These are phyloP conservation scores for Suhomyces taliae DNA, from an alignment of 1,139 yeast genomes.

Conservation along the genomic window DNA sequence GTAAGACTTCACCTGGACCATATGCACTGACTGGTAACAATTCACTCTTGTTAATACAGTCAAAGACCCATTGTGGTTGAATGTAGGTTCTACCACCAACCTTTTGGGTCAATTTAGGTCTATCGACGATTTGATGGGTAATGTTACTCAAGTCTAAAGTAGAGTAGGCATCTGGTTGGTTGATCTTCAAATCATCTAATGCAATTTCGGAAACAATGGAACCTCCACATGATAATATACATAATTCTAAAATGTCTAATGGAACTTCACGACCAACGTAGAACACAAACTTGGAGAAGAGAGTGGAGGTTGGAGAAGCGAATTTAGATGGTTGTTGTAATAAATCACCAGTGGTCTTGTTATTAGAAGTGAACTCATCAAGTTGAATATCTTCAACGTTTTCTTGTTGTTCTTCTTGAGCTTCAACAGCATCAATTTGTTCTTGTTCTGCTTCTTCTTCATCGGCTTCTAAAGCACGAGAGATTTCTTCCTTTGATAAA, in stretches of 20 bases:
- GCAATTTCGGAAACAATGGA: slow-evolving; percentile 82
- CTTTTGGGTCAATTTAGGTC: slow-evolving; percentile 76
- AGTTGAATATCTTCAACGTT: slow-evolving; percentile 49
- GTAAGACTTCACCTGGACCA: slow-evolving; percentile 92
- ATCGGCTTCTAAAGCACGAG: slow-evolving; percentile 55
- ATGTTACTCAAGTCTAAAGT: slow-evolving; percentile 64
- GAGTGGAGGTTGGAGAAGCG: slow-evolving; percentile 56
- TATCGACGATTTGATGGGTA: slow-evolving; percentile 92
- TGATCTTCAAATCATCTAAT: slow-evolving; percentile 64
- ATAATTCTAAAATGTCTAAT: slow-evolving; percentile 83
- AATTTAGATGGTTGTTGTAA: slow-evolving; percentile 76
- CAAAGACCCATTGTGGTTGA: slow-evolving; percentile 99
- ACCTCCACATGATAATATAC: slow-evolving; percentile 88
- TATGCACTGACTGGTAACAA: slow-evolving; percentile 76
- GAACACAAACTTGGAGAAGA: slow-evolving; percentile 76
- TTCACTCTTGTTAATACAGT: slow-evolving; percentile 76
- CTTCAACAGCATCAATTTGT: slow-evolving; percentile 28
- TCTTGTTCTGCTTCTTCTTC: slow-evolving; percentile 38
- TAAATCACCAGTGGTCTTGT: slow-evolving; percentile 69
- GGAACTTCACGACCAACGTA: slow-evolving; percentile 96
- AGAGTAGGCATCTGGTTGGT: slow-evolving; percentile 38
- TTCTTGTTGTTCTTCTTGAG: slow-evolving; percentile 37
- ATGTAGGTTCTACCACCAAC: slow-evolving; percentile 91
- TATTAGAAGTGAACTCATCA: slow-evolving; percentile 68
- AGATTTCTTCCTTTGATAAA: slow-evolving; percentile 45